Base-by-base conservation (phyloP, 2,329 filamentous ascomycete species). In the Arthrinium puccinioides region DNA sequence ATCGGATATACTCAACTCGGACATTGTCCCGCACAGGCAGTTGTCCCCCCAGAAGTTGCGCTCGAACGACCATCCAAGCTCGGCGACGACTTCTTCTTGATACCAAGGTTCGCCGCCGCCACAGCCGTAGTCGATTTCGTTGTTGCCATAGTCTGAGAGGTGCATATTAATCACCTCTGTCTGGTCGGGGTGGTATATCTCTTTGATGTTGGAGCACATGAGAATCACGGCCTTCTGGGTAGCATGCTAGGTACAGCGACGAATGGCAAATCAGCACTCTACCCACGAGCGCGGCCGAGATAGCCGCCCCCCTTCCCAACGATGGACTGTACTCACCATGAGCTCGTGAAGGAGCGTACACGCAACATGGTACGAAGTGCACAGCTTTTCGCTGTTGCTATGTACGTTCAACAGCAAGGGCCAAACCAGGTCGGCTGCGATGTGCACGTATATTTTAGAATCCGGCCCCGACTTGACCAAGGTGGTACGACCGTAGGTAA, bases 381-480 rank as follows among this genome's bases (percentile, higher is more conserved):
- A 18, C 42, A 56, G 27, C 44, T 55, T 57, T 43, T 57, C 54
- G 29, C 43, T 50, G 23, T 31, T 20, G 32, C 44, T 51, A 15
- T 44, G 53, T 10, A 45, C 29, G 2, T 42, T 39, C 11, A 43
- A 20, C 10, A 57, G n/a, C 25, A 57, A 37, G 2, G 54, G 53
- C 51, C 53, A 57, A 2, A 57, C 27, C n/a, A 50, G 2, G 15
- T 57, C 52, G 5, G 42, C 49, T 5, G 37, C 36, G 6, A 55
- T 10, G 6, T 9, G 15, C 1, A 50, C 36, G 2, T 11, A 3
- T 11, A 34, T 39, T 8, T 23, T 24, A 42, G 41, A 3, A 2
- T 5, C 4, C 0, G 14, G n/a, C 25, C 33, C 41, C 4, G 7
- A 21, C 0, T 0, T 1, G 2, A 4, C 8, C 3, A 10, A 4